Base-by-base conservation (phyloP, 2,329 filamentous ascomycete species). In the Pyrenophora seminiperda region DNA sequence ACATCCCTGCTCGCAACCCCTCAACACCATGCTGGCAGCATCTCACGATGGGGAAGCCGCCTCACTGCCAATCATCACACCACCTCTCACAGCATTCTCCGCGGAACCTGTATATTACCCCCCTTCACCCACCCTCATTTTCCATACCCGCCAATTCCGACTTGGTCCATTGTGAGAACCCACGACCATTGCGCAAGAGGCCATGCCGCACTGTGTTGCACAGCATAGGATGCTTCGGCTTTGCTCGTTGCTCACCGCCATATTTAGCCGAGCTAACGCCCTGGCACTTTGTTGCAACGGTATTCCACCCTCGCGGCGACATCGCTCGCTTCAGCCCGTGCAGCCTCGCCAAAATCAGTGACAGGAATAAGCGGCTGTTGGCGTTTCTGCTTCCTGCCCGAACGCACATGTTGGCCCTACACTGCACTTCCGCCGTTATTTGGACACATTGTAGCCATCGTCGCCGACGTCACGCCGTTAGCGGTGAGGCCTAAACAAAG, bases 1-100 rank as follows among this genome's bases (percentile, higher is more conserved):
- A 37, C 47, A 59, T 53, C 63, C 63, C 60, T 65, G 61, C 56
- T 56, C 31, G 40, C 44, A 50, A 56, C 66, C 65, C 64, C 65
- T 61, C 66, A 68, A 68, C 66, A 68, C 66, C 66, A 69, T 50
- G 54, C 48, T 27, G 24, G 51, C 56, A 50, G 30, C 32, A 36
- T 44, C 49, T 56, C 61, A 54, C 53, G 50, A 61, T 54, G 18
- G 15, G 18, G 19, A 15, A 37, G 38, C 41, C 56, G 40, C 51
- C 29, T 20, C 37, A 33, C 14, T 20, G 20, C 20, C n/a, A 14
- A 13, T 11, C 39, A 20, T 34, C 18, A 15, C 19, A 33, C 14
- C 38, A 17, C 30, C n/a, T 17, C 13, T 14, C 31, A 14, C 42
- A 15, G 15, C 22, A 27, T 45, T 7, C 33, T 31, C 30, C 15